Evolutionary conservation across 768 basidiomycete genomes (phyloP).

Genomic region (Boletus reticuloceps): DNA sequence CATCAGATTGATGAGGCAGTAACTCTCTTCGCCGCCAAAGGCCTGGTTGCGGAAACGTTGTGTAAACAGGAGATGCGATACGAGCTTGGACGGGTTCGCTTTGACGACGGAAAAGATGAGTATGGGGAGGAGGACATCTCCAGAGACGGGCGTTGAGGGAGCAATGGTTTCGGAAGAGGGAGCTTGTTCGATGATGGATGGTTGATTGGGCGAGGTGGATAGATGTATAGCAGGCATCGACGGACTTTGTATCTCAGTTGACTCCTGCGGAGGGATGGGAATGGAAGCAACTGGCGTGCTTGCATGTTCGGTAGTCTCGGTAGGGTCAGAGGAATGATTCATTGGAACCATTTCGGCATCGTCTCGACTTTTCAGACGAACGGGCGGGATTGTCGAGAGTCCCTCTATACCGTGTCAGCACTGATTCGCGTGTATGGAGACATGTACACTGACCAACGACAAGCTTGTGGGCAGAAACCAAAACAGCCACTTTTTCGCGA

Average conservation of each 20-base stretch:
- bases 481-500: constrained; percentile 70
- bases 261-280: constrained; percentile 1
- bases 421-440: background rate
- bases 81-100: constrained; percentile 80
- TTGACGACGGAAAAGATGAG: constrained; percentile 95
- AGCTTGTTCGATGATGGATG: background rate
- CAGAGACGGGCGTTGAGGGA: constrained; percentile 52
- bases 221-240: constrained; percentile 6
- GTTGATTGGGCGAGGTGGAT: constrained; percentile 2
- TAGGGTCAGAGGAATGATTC: background rate
- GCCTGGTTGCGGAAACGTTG: constrained; percentile 30
- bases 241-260: background rate
- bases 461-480: constrained; percentile 83
- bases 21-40: constrained; percentile 70
- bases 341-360: constrained; percentile 8
- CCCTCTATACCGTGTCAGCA: constrained; percentile 51
- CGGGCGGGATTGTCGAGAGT: constrained; percentile 67
- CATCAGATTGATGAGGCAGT: constrained; percentile 91
- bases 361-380: constrained; percentile 68
- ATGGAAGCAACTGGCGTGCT: background rate
- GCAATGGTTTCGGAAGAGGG: constrained; percentile 9
- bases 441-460: constrained; percentile 61
- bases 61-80: constrained; percentile 46
- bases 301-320: background rate
- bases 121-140: constrained; percentile 88